Evolutionary conservation across 2,329 filamentous ascomycete species (phyloP), one percentile per base, ranked within the genome.

Genomic region (Aspergillus glaucus): DNA sequence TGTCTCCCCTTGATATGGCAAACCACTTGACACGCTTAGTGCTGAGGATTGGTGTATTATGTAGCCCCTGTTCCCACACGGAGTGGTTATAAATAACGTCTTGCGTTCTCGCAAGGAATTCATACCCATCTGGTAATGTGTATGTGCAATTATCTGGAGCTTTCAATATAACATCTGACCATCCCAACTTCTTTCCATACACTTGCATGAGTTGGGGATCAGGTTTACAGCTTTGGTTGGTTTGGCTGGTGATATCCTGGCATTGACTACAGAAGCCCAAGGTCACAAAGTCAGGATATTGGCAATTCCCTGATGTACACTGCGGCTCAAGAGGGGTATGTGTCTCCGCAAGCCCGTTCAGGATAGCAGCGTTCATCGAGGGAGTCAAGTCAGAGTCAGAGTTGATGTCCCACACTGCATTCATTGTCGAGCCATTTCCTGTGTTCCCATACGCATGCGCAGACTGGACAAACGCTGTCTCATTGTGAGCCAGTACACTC

Each of bases 221-320:
- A 24, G 22, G 45, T 4, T 43, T 7, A 37, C 54, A 57, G 6
- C 14, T 47, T 36, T 56, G 52, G n/a, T 30, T 15, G 9, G 49
- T 19, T 9, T 43, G 26, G 9, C 7, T 10, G 6, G 54, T 58
- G 46, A 55, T 34, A 40, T 59, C 51, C 22, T 53, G 44, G 42
- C 56, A 59, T 15, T 40, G n/a, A 39, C 50, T 53, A 21, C 56
- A 59, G 10, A 57, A 43, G 5, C 55, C 55, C 6, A 59, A 39
- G 2, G 55, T n/a, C n/a, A 47, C 44, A 43, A 59, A 59, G 0
- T 49, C 46, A 0, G 48, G 45, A 30, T 44, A 59, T 10, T 44
- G 7, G 42, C 56, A 59, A 22, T 14, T 39, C 3, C 30, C 40
- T 10, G 49, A 45, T 6, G 15, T 15, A 39, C 53, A 59, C 30